These are phyloP conservation scores for Coniochaeta prunicola DNA, from an alignment of 2,329 filamentous ascomycete species.

Conservation along the genomic window DNA sequence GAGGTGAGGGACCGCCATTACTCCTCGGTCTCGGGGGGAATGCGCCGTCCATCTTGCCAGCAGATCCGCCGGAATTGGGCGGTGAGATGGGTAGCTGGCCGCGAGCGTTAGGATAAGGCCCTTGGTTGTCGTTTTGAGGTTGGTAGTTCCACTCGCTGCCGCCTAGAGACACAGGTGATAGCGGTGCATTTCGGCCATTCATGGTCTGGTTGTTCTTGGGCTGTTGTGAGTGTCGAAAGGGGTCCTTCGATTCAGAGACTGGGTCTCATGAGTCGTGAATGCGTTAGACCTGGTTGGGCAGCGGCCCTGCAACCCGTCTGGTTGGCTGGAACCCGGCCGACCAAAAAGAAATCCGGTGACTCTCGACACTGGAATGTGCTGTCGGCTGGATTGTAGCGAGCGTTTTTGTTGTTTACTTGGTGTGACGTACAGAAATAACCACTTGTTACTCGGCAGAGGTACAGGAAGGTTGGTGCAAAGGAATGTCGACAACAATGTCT, in stretches of 20 bases:
- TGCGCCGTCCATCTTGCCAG: constrained; percentile 52
- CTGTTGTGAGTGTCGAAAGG: neutral
- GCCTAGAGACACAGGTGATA: constrained; percentile 76
- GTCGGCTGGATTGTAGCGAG: neutral
- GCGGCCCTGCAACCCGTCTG: neutral
- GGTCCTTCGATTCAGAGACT: neutral
- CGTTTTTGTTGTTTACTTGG: neutral
- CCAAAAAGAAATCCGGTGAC: neutral
- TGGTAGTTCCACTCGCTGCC: constrained; percentile 77
- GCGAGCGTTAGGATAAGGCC: constrained; percentile 45
- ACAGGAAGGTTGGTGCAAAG: neutral
- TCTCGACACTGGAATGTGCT: neutral
- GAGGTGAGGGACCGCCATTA: constrained; percentile 67
- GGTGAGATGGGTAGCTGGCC: constrained; percentile 56
- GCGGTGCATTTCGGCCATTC: constrained; percentile 67
- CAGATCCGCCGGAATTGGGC: constrained; percentile 55
- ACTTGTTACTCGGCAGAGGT: too few relatives aligned
- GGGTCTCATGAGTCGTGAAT: neutral
- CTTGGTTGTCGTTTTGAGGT: constrained; percentile 34
- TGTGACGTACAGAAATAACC: neutral
- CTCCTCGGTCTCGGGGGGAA: constrained; percentile 50
- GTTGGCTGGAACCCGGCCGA: neutral
- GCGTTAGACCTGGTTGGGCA: neutral
- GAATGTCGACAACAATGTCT: neutral
- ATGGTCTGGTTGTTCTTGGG: constrained; percentile 35